phyloP scores from a whole-genome alignment of 75 land plant species.

The Chamaecyparis obtusa region DNA sequence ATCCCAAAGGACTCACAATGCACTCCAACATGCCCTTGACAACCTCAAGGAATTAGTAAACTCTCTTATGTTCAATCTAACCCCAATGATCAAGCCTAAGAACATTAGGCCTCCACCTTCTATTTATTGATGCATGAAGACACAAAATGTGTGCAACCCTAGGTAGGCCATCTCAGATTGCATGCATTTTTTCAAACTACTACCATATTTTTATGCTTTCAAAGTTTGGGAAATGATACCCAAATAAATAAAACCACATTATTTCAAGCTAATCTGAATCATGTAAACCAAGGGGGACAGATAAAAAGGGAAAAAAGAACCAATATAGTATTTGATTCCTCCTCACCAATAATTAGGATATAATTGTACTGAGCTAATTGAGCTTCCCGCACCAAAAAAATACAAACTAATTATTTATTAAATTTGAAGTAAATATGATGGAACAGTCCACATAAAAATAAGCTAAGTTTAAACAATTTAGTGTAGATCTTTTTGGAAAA shows the following conservation, averaged over 20 bases:
- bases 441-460: neutral
- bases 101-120: no score
- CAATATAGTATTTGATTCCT: slow-evolving; percentile 61
- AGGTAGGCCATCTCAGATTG: neutral
- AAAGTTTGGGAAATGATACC: neutral
- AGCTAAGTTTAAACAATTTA: neutral
- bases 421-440: neutral
- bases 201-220: neutral
- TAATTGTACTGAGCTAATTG: slow-evolving; percentile 97
- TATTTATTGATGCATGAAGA: neutral
- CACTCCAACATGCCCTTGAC: no score
- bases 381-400: slow-evolving; percentile 85
- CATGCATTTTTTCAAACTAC: neutral
- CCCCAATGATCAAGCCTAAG: no score
- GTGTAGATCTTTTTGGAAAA: neutral
- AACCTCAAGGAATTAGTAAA: no score
- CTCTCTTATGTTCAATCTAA: no score
- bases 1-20: no score
- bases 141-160: neutral
- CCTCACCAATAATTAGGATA: slow-evolving; percentile 92
- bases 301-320: slow-evolving; percentile 21
- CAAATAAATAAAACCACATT: neutral
- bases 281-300: neutral
- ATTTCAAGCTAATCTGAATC: neutral
- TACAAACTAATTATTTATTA: neutral